Conservation (phyloP, 768 basidiomycete genomes). For the Crepidotus variabilis region DNA sequence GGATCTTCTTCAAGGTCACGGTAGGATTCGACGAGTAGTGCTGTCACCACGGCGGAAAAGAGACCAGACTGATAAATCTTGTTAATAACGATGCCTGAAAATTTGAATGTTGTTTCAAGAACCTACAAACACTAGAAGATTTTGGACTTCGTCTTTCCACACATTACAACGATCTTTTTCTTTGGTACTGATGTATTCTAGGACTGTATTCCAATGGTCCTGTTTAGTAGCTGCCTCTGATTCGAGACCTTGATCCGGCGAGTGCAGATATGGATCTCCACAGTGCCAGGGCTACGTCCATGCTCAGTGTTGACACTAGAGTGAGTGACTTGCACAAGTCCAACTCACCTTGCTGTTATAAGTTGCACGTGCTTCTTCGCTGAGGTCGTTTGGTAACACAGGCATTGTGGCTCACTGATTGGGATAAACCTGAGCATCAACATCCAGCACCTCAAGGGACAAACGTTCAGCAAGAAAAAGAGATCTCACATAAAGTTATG, state of each 20-base stretch:
- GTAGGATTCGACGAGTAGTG: constrained; percentile 18
- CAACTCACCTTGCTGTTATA: too few relatives aligned
- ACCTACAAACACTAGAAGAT: constrained; percentile 11
- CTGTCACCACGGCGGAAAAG: constrained; percentile 21
- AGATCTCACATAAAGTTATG: too few relatives aligned
- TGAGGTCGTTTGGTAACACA: too few relatives aligned
- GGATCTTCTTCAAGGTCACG: constrained; percentile 14
- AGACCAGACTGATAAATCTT: constrained; percentile 15
- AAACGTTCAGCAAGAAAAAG: too few relatives aligned
- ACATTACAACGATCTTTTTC: constrained; percentile 11
- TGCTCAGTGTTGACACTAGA: too few relatives aligned
- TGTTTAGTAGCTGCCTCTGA: neutral
- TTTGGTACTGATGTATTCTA: constrained; percentile 3
- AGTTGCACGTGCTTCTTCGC: too few relatives aligned
- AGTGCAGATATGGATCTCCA: neutral
- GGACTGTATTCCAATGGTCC: neutral
- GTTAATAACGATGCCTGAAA: neutral
- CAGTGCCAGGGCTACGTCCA: neutral
- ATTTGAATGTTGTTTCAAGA: neutral
- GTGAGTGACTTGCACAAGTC: too few relatives aligned
- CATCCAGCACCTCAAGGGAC: too few relatives aligned
- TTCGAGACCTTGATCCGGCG: neutral
- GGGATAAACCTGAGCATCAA: too few relatives aligned
- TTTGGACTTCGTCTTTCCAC: constrained; percentile 14
- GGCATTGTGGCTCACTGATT: too few relatives aligned